These are phyloP conservation scores for Penicillium salamii DNA, from an alignment of 495 filamentous ascomycete genomes.

Conservation along the genomic window DNA sequence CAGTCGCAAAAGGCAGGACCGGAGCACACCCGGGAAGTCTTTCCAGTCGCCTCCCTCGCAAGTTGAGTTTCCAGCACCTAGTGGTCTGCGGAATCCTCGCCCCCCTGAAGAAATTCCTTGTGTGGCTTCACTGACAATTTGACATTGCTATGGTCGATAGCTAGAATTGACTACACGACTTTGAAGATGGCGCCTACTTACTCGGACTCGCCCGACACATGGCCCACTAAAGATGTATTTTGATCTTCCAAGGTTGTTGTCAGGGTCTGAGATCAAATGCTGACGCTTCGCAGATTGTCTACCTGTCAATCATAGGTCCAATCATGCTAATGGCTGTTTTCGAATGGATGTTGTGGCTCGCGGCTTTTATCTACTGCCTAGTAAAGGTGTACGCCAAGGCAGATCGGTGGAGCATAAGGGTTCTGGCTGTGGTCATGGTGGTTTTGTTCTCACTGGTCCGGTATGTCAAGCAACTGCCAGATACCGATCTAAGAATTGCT, in stretches of 20 bases:
- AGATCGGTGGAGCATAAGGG: conserved; percentile 74
- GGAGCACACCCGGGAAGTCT: too few relatives aligned
- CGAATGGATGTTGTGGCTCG: conserved; percentile 94
- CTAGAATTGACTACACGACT: too few relatives aligned
- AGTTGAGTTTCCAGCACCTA: too few relatives aligned
- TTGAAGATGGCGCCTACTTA: too few relatives aligned
- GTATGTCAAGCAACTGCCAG: conserved; percentile 42
- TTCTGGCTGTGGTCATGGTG: conserved; percentile 74
- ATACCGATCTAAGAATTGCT: background rate
- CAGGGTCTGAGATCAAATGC: background rate
- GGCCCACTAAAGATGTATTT: conserved; percentile 65
- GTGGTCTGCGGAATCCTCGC: too few relatives aligned
- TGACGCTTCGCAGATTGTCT: conserved; percentile 60
- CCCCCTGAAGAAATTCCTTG: too few relatives aligned
- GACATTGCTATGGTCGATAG: too few relatives aligned
- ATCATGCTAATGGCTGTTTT: conserved; percentile 82
- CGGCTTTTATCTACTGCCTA: conserved; percentile 89
- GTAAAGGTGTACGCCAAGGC: conserved; percentile 87
- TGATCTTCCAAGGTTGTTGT: too few relatives aligned
- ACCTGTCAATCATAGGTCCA: conserved; percentile 75
- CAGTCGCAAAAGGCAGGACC: too few relatives aligned
- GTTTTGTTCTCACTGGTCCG: conserved; percentile 70
- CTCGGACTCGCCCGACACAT: conserved; percentile 18
- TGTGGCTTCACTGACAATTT: too few relatives aligned
- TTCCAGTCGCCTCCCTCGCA: too few relatives aligned